Evolutionary conservation across 345 rosid species (phyloP), one percentile per base, ranked within the genome.

Genomic region (Angophora floribunda): DNA sequence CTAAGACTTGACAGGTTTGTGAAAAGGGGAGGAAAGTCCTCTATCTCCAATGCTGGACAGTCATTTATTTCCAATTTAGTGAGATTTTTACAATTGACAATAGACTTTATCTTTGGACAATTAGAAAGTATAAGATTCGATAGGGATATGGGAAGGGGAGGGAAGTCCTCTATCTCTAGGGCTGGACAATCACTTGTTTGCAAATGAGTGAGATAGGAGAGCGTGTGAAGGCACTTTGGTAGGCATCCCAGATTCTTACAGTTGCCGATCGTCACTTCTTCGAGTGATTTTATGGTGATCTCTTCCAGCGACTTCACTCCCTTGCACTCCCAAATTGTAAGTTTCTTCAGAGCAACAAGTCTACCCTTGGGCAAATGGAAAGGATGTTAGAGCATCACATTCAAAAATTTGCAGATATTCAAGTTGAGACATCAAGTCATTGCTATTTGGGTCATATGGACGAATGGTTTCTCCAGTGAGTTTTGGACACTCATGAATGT

Each of bases 391-490:
- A 59, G 67, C 10, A 4, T 59, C 14, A 59, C 67, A 59, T 10
- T 5, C 1, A 59, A 3, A 3, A 8, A 11, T 26, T 0, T 5
- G 6, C 1, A 10, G 14, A 61, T 3, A 61, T 28, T 28, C 16
- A 6, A 63, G 9, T 13, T 14, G 75, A 63, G 9, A 13, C 5
- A 30, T 1, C 1, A 1, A 6, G 11, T 7, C 15, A 13, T 30
- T 65, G 5, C 1, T 6, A 0, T 2, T n/a, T 1, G 21, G 44
- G 21, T 5, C 78, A 30, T 15, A 2, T 3, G 1, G 5, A 65
- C 21, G 9, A 65, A 30, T 65, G 11, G 4, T 15, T 15, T 8
- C 2, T 30, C 21, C 6, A 3, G 14, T 14, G 10, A 65, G 9
- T 15, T 65, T 65, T 30, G 78, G 78, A 15, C 78, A 65, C 2